Conservation (phyloP, 208 protist species). For the Crithidia thermophila region DNA sequence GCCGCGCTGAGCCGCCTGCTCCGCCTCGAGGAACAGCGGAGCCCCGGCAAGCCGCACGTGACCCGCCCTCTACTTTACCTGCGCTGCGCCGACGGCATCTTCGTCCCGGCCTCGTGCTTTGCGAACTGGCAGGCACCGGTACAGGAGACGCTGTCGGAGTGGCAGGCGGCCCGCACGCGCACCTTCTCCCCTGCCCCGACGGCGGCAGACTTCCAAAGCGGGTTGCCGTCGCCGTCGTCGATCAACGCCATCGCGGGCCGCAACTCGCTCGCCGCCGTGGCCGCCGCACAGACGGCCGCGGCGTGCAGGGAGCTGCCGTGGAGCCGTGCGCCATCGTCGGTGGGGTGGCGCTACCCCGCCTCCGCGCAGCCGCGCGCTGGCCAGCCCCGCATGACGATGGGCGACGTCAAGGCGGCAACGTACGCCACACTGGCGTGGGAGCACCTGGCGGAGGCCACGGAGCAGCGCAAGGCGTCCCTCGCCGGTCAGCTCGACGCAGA, state of each 20-base stretch:
- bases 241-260: conserved; percentile 18
- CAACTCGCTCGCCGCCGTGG: conserved; percentile 10
- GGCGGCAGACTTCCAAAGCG: conserved; percentile 13
- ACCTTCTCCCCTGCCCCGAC: conserved; percentile 23
- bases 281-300: conserved; percentile 6
- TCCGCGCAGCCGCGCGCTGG: conserved; percentile 15
- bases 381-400: conserved; percentile 31
- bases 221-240: not conserved
- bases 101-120: conserved; percentile 33
- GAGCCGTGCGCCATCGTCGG: conserved; percentile 29
- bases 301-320: conserved; percentile 31
- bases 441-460: conserved; percentile 20
- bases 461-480: conserved; percentile 28
- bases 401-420: conserved; percentile 47
- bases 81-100: conserved; percentile 54
- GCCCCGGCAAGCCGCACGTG: not conserved
- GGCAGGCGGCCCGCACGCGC: conserved; percentile 18
- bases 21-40: conserved; percentile 26
- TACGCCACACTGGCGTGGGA: conserved; percentile 51
- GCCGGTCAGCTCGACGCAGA: conserved; percentile 28
- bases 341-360: conserved; percentile 28
- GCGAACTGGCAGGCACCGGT: conserved; percentile 4
- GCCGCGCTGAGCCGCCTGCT: conserved; percentile 24
- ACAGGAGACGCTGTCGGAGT: conserved; percentile 8
- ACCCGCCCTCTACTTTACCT: conserved; percentile 35